A percentile compares a stretch with the other conserved stretches of the same genome.
Conservation (phyloP, 345 rosid species). For the Camelina hispida region DNA sequence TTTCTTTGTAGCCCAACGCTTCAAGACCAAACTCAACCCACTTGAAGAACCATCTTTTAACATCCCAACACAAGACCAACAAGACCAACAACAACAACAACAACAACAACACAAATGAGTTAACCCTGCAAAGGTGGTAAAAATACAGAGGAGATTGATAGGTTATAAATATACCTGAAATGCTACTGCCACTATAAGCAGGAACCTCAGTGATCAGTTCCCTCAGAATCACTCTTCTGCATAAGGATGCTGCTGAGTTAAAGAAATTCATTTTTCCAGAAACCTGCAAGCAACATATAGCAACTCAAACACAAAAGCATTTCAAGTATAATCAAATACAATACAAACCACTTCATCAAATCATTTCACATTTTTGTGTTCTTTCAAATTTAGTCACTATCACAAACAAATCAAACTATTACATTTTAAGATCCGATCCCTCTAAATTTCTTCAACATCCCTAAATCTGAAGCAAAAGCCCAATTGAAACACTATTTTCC, state of each 20-base stretch:
- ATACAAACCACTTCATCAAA: not conserved
- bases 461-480: not conserved
- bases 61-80: not conserved
- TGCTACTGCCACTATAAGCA: conserved; percentile 48
- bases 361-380: not conserved
- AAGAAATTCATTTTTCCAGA: conserved; percentile 42
- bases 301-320: not conserved
- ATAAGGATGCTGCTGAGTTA: conserved; percentile 47
- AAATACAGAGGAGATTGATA: not conserved
- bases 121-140: conserved; percentile 1
- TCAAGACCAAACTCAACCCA: conserved; percentile 69
- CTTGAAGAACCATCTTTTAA: conserved; percentile 57
- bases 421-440: conserved; percentile 11
- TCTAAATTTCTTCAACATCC: not conserved
- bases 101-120: not conserved
- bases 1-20: conserved; percentile 91
- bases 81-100: not conserved
- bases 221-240: conserved; percentile 55
- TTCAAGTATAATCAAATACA: not conserved
- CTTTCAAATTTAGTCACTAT: not conserved
- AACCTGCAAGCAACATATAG: conserved; percentile 24
- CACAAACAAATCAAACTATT: not conserved
- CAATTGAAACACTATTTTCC: not conserved
- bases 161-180: conserved; percentile 44
- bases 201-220: conserved; percentile 54